These are phyloP conservation scores for Verticillium nubilum DNA, from an alignment of 2,329 filamentous ascomycete species.

Conservation along the genomic window DNA sequence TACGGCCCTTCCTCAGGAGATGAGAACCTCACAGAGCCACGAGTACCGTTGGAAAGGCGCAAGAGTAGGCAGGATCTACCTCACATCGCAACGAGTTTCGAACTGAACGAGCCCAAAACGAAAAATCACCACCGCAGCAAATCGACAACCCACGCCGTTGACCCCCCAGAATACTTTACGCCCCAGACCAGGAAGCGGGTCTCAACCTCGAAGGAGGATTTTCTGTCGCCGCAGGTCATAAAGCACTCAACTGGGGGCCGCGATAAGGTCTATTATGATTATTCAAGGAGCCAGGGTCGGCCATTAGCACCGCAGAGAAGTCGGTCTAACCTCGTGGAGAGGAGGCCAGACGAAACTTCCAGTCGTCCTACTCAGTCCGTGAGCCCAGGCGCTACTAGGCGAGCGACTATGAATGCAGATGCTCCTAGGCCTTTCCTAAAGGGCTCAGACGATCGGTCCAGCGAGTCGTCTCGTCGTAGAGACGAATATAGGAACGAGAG, in stretches of 20 bases:
- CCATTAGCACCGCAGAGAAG: constrained; percentile 23
- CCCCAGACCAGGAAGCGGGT: constrained; percentile 16
- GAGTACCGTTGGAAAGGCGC: constrained; percentile 18
- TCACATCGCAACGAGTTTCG: constrained; percentile 36
- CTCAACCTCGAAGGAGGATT: constrained; percentile 23
- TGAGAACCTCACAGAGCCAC: constrained; percentile 14
- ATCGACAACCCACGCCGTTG: constrained; percentile 25
- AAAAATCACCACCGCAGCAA: constrained; percentile 26
- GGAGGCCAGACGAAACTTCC: constrained; percentile 15
- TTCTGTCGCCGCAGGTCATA: constrained; percentile 36
- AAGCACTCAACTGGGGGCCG: constrained; percentile 34
- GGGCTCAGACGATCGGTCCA: constrained; percentile 24
- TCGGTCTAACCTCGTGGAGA: constrained; percentile 21
- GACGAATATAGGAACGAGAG: constrained; percentile 13
- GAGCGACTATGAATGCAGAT: constrained; percentile 20
- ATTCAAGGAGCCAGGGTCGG: constrained; percentile 13
- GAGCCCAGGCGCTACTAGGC: constrained; percentile 16
- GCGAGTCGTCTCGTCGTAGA: constrained; percentile 17
- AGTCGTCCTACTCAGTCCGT: constrained; percentile 20
- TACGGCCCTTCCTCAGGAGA: constrained; percentile 23
- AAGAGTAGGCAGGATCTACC: constrained; percentile 37
- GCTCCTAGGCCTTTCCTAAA: constrained; percentile 19
- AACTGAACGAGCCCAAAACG: constrained; percentile 14
- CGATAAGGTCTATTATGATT: constrained; percentile 35
- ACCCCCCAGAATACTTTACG: constrained; percentile 23